Conservation (phyloP, 2,329 filamentous ascomycete species). For the Phaeosphaeria sp. region DNA sequence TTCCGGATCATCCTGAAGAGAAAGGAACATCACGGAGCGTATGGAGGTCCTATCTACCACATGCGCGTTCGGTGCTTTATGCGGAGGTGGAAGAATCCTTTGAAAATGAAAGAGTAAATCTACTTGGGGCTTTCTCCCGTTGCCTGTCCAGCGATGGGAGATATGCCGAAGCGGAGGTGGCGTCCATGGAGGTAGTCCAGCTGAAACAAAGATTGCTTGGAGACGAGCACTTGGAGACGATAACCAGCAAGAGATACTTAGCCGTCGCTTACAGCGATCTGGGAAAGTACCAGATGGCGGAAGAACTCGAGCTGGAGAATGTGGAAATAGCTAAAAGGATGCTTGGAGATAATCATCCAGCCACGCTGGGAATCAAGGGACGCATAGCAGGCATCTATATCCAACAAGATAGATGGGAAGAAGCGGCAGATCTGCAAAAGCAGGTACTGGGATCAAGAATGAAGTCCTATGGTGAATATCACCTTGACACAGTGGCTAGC, state of each 20-base stretch:
- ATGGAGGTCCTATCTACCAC: constrained; percentile 1
- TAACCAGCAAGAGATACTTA: not conserved
- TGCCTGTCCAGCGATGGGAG: not conserved
- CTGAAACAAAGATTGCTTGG: not conserved
- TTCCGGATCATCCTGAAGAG: not conserved
- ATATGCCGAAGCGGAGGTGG: not conserved
- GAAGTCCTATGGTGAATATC: no score
- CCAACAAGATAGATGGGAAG: not conserved
- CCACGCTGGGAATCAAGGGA: not conserved
- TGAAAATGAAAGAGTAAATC: not conserved
- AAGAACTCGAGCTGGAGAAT: not conserved
- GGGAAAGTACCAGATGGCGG: not conserved
- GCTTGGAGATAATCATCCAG: not conserved
- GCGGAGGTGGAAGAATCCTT: not conserved
- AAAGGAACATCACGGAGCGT: not conserved
- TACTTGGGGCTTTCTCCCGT: not conserved
- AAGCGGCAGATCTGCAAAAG: not conserved
- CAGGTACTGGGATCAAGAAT: not conserved
- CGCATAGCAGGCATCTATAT: not conserved
- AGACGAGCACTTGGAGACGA: not conserved
- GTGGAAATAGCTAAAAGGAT: not conserved
- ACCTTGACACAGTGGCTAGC: not conserved
- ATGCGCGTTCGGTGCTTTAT: not conserved
- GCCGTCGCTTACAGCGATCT: not conserved
- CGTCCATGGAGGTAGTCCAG: not conserved